A percentile compares a stretch with the other conserved stretches of the same genome.
Evolutionary conservation across 2,329 filamentous ascomycete genomes (phyloP).

Genomic region (Apiospora kogelbergensis): DNA sequence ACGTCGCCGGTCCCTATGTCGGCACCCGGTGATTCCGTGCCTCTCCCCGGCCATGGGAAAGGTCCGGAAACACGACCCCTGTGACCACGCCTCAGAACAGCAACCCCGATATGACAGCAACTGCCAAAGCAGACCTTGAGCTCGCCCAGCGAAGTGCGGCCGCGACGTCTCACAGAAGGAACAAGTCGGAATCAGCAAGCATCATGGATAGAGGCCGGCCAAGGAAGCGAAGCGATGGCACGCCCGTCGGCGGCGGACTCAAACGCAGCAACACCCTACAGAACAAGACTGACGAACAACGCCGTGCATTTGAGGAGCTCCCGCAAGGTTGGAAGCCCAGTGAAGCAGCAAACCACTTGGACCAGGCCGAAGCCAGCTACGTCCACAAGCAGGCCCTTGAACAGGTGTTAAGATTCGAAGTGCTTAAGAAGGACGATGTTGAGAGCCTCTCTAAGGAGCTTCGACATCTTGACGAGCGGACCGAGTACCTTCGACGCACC

Average conservation of each 20-base stretch:
- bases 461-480: slow-evolving; percentile 72
- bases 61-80: slow-evolving; percentile 23
- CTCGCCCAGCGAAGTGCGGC: slow-evolving; percentile 17
- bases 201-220: slow-evolving; percentile 64
- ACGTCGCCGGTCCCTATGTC: slow-evolving; percentile 51
- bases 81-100: slow-evolving; percentile 29
- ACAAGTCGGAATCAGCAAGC: slow-evolving; percentile 56
- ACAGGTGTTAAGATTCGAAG: slow-evolving; percentile 63
- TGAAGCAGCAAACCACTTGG: slow-evolving; percentile 52
- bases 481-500: slow-evolving; percentile 75
- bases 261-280: slow-evolving; percentile 43
- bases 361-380: slow-evolving; percentile 46
- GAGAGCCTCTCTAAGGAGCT: slow-evolving; percentile 71
- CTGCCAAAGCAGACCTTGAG: slow-evolving; percentile 33
- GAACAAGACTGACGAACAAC: slow-evolving; percentile 48
- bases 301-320: slow-evolving; percentile 59
- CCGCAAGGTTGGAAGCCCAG: slow-evolving; percentile 55
- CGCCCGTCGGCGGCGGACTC: slow-evolving; percentile 33
- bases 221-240: slow-evolving; percentile 49
- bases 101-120: slow-evolving; percentile 25
- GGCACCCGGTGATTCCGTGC: slow-evolving; percentile 44
- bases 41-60: slow-evolving; percentile 48
- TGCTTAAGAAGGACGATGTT: slow-evolving; percentile 62
- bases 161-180: slow-evolving; percentile 45
- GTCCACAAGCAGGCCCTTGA: slow-evolving; percentile 62